Evolutionary conservation across 2,329 filamentous ascomycete species (phyloP).

Genomic region (Neofusicoccum cordaticola): DNA sequence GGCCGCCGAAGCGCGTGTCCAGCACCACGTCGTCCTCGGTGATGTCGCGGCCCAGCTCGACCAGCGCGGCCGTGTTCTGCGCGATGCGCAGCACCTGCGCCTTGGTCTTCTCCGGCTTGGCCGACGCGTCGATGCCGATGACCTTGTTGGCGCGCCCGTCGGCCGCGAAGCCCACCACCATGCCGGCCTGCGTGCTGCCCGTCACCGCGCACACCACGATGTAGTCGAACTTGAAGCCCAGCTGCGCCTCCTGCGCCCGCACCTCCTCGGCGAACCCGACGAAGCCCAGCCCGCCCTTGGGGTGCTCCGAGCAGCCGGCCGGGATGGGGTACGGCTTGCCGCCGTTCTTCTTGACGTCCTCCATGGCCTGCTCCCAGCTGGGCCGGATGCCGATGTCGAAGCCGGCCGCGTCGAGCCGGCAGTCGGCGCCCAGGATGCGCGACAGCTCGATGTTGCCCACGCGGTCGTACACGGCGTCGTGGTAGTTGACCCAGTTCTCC

Average conservation of each 20-base stretch:
- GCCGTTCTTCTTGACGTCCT: constrained; percentile 52
- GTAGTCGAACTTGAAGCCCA: constrained; percentile 63
- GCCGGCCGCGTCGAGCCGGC: constrained; percentile 55
- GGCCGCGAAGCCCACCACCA: constrained; percentile 68
- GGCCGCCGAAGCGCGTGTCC: constrained; percentile 64
- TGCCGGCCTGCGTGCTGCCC: constrained; percentile 67
- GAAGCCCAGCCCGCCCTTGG: constrained; percentile 66
- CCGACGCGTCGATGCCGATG: constrained; percentile 66
- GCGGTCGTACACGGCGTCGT: constrained; percentile 57
- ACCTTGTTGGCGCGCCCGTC: constrained; percentile 44
- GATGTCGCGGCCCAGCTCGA: constrained; percentile 62
- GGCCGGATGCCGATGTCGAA: constrained; percentile 62
- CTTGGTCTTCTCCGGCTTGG: constrained; percentile 59
- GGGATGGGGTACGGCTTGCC: constrained; percentile 68
- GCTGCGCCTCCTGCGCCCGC: constrained; percentile 56
- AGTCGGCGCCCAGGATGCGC: constrained; percentile 64
- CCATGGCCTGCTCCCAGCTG: constrained; percentile 54
- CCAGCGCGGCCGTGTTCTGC: constrained; percentile 59
- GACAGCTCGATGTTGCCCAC: constrained; percentile 72
- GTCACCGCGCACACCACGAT: constrained; percentile 69
- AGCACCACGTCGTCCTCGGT: constrained; percentile 61
- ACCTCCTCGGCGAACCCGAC: constrained; percentile 70
- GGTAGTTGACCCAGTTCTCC: constrained; percentile 67
- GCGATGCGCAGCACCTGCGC: constrained; percentile 67
- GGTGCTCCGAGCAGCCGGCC: constrained; percentile 67